These are phyloP conservation scores for Saccharomycodes ludwigii DNA, from an alignment of 805 yeast genomes.

Conservation along the genomic window DNA sequence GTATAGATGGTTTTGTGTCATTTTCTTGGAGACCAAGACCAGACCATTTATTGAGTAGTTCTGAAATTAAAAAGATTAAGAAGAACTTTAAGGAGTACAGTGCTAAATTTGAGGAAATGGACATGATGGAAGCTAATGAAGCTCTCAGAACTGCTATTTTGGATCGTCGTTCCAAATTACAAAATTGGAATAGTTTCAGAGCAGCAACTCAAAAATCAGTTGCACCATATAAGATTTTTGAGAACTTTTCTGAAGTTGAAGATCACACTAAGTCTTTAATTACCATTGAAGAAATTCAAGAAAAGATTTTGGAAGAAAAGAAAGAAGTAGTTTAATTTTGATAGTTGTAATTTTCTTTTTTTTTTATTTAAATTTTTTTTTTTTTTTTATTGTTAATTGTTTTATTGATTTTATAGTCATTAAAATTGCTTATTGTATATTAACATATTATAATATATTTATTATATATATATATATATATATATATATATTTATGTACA, in stretches of 20 bases:
- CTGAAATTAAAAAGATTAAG: slow-evolving; percentile 79
- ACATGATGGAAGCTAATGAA: slow-evolving; percentile 90
- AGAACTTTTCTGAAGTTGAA: slow-evolving; percentile 32
- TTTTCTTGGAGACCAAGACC: slow-evolving; percentile 98
- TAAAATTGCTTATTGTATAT: slow-evolving; percentile 1
- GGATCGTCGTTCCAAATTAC: slow-evolving; percentile 66
- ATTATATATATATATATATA: neutral
- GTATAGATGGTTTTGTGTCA: slow-evolving; percentile 72
- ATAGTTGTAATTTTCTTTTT: neutral
- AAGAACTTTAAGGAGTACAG: slow-evolving; percentile 81
- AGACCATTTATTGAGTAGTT: slow-evolving; percentile 54
- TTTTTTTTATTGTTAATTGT: neutral
- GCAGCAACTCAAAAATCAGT: slow-evolving; percentile 28
- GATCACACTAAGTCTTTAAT: slow-evolving; percentile 41
- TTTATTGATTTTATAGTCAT: slow-evolving; percentile 4
- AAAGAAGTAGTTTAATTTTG: slow-evolving; percentile 44
- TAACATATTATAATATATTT: neutral
- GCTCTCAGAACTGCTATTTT: slow-evolving; percentile 83
- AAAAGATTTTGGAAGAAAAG: slow-evolving; percentile 57
- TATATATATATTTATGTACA: neutral
- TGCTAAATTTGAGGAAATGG: slow-evolving; percentile 87
- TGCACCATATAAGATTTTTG: slow-evolving; percentile 17
- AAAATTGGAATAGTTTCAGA: slow-evolving; percentile 83
- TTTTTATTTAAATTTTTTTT: neutral
- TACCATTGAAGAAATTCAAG: slow-evolving; percentile 66